These are phyloP conservation scores for Chalciporus sphaerocephalus DNA, from an alignment of 768 basidiomycete species.

Conservation along the genomic window DNA sequence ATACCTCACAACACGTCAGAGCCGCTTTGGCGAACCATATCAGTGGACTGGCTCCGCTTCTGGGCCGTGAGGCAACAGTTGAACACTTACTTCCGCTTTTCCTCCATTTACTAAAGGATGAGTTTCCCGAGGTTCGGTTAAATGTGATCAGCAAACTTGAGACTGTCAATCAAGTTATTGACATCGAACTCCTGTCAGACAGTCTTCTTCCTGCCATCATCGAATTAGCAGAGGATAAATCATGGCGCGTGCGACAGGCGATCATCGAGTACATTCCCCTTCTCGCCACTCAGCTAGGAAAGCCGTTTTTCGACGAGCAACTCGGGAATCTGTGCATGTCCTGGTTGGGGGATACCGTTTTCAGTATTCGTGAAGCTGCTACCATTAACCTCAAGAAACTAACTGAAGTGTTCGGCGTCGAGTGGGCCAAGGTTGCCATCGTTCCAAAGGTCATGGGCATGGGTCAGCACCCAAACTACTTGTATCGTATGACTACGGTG, in stretches of 20 bases:
- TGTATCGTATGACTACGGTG: slow-evolving; percentile 98
- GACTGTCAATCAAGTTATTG: slow-evolving; percentile 97
- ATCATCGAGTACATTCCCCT: slow-evolving; percentile 99
- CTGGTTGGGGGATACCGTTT: slow-evolving; percentile 98
- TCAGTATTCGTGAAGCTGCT: slow-evolving; percentile 97
- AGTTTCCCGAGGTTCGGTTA: slow-evolving; percentile 95
- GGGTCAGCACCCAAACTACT: slow-evolving; percentile 95
- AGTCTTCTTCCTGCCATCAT: slow-evolving; percentile 97
- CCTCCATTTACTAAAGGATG: slow-evolving; percentile 94
- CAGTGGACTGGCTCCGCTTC: slow-evolving; percentile 89
- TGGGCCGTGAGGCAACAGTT: slow-evolving; percentile 90
- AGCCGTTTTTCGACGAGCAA: slow-evolving; percentile 96
- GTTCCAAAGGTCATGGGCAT: slow-evolving; percentile 96
- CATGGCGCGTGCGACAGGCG: slow-evolving; percentile 98
- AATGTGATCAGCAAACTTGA: slow-evolving; percentile 99
- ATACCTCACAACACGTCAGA: slow-evolving; percentile 94
- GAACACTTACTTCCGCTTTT: slow-evolving; percentile 96
- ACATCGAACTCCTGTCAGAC: slow-evolving; percentile 90
- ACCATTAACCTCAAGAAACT: slow-evolving; percentile 95
- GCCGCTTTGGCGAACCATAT: slow-evolving; percentile 96
- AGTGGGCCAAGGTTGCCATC: slow-evolving; percentile 92
- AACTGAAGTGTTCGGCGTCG: slow-evolving; percentile 97
- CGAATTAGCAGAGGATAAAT: slow-evolving; percentile 97
- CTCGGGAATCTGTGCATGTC: slow-evolving; percentile 97
- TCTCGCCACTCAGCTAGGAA: slow-evolving; percentile 95